These are phyloP conservation scores for Cinnamomum micranthum DNA, from an alignment of 164 flowering plant genomes.

Conservation along the genomic window DNA sequence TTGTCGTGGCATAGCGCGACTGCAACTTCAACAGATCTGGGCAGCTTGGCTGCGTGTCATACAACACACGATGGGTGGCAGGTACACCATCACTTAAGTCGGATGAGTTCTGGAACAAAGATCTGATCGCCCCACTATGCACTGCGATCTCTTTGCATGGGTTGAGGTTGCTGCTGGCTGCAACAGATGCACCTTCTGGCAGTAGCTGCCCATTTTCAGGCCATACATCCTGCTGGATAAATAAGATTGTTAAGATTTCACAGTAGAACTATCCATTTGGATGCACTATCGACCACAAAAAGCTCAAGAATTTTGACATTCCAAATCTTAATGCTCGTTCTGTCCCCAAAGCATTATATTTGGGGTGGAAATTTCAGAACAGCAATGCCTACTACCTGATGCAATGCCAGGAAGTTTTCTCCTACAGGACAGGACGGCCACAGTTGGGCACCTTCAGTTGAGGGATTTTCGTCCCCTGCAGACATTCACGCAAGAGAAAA, in stretches of 20 bases:
- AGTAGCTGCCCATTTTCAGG: slow-evolving; percentile 12
- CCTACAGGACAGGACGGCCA: not conserved
- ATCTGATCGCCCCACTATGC: slow-evolving; percentile 9
- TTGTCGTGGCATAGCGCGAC: slow-evolving; percentile 10
- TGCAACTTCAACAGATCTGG: slow-evolving; percentile 14
- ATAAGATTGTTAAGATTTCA: not conserved
- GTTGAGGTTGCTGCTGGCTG: slow-evolving; percentile 13
- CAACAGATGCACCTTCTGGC: slow-evolving; percentile 10
- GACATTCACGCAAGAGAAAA: no score
- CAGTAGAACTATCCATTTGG: not conserved
- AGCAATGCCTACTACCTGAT: not conserved
- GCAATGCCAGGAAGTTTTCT: no score
- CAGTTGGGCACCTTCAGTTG: not conserved
- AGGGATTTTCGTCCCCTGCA: not conserved
- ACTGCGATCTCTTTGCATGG: slow-evolving; percentile 11
- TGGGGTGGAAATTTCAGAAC: not conserved
- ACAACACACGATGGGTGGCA: slow-evolving; percentile 14
- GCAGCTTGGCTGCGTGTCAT: slow-evolving; percentile 4
- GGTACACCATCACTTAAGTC: slow-evolving; percentile 13
- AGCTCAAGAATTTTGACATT: not conserved
- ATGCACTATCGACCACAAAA: not conserved
- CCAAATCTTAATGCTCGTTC: not conserved
- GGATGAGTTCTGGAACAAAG: slow-evolving; percentile 14
- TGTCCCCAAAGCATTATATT: not conserved
- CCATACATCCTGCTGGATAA: slow-evolving; percentile 32